Evolutionary conservation across 164 flowering plant species (phyloP).

Genomic region (Chloranthus sessilifolius): DNA sequence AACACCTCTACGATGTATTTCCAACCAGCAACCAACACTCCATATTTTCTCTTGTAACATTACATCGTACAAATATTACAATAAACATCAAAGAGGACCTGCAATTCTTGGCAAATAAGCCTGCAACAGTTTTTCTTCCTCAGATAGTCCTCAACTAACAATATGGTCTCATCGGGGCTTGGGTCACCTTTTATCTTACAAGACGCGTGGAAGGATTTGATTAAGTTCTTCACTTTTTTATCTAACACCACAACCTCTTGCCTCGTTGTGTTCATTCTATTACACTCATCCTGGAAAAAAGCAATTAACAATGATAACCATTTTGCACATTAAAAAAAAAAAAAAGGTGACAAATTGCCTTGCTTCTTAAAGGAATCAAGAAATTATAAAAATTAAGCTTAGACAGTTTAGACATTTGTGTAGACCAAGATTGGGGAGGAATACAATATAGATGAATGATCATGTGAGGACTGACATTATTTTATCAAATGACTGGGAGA

Average conservation of each 20-base stretch:
- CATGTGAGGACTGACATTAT: too few relatives aligned
- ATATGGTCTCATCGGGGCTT: constrained; percentile 31
- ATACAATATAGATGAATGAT: too few relatives aligned
- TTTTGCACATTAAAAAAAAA: not conserved
- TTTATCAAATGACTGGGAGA: too few relatives aligned
- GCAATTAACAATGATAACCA: not conserved
- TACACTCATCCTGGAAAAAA: constrained; percentile 29
- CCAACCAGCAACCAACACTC: too few relatives aligned
- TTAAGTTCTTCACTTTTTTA: constrained; percentile 34
- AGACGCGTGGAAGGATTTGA: constrained; percentile 30
- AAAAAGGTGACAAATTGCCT: not conserved
- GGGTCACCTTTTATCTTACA: constrained; percentile 46
- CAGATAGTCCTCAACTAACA: constrained; percentile 37
- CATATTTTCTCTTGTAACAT: not conserved
- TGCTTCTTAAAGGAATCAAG: too few relatives aligned
- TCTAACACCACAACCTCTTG: constrained; percentile 41
- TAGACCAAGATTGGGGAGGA: too few relatives aligned
- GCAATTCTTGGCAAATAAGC: constrained; percentile 43
- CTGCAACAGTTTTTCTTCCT: constrained; percentile 36
- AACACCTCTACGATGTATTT: too few relatives aligned
- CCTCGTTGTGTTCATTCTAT: constrained; percentile 35
- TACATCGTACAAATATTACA: not conserved
- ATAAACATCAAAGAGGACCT: constrained; percentile 33
- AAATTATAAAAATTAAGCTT: too few relatives aligned
- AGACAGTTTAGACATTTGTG: too few relatives aligned